These are phyloP conservation scores for Diaporthe sp. DNA, from an alignment of 2,329 filamentous ascomycete genomes.

Conservation along the genomic window DNA sequence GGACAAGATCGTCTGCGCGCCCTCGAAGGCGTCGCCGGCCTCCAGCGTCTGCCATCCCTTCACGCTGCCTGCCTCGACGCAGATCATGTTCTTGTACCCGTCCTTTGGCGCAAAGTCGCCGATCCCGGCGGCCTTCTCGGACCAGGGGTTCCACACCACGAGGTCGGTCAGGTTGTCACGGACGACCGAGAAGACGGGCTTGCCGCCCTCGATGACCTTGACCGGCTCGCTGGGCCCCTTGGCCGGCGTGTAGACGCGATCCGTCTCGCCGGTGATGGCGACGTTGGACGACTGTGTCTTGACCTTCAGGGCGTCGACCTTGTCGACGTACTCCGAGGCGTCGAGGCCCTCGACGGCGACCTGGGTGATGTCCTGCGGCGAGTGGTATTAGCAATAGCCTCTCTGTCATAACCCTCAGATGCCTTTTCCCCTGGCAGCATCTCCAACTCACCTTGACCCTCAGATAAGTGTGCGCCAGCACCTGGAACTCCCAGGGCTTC, in stretches of 20 bases:
- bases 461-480: conserved; percentile 93
- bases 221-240: conserved; percentile 72
- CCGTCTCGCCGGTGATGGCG: conserved; percentile 82
- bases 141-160: conserved; percentile 98
- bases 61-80: conserved; percentile 91
- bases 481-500: conserved; percentile 89
- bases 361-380: conserved; percentile 82
- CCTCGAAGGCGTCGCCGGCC: conserved; percentile 78
- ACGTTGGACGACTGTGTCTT: conserved; percentile 77
- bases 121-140: conserved; percentile 85
- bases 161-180: conserved; percentile 90
- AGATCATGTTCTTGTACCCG: conserved; percentile 94
- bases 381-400: background rate
- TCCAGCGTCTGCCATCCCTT: conserved; percentile 87
- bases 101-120: conserved; percentile 91
- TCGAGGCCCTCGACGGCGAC: conserved; percentile 83
- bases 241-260: conserved; percentile 86
- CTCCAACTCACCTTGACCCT: conserved; percentile 76
- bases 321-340: conserved; percentile 84
- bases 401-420: background rate
- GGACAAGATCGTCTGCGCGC: conserved; percentile 68
- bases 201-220: conserved; percentile 73
- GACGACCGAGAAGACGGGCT: conserved; percentile 78
- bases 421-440: background rate
- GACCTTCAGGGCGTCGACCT: conserved; percentile 76